phyloP scores from a whole-genome alignment of 352 stramenopile genomes.

The Phytophthora macrochlamydospora region DNA sequence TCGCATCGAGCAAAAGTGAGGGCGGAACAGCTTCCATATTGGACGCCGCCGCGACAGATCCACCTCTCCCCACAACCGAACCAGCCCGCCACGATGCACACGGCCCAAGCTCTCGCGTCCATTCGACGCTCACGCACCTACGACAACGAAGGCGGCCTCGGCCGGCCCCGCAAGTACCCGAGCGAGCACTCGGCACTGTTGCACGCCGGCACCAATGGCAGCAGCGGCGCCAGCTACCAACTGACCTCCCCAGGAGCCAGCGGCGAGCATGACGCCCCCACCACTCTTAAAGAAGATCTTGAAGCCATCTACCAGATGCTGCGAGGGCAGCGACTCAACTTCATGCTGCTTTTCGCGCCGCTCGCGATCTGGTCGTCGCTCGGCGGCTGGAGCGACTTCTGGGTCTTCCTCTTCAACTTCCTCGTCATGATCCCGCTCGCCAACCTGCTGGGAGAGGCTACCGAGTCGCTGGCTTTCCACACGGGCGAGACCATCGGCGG shows the following conservation, averaged over 20 bases:
- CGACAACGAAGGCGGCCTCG: slow-evolving; percentile 27
- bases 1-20: slow-evolving; percentile 25
- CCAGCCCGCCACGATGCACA: slow-evolving; percentile 56
- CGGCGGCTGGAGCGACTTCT: slow-evolving; percentile 67
- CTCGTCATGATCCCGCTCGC: slow-evolving; percentile 96
- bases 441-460: slow-evolving; percentile 96
- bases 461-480: slow-evolving; percentile 96
- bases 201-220: slow-evolving; percentile 23
- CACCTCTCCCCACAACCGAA: slow-evolving; percentile 24
- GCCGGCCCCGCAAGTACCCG: slow-evolving; percentile 25
- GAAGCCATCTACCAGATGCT: slow-evolving; percentile 51
- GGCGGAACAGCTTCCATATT: slow-evolving; percentile 23
- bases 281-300: slow-evolving; percentile 42
- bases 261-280: slow-evolving; percentile 9
- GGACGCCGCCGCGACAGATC: slow-evolving; percentile 5
- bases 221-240: slow-evolving; percentile 10
- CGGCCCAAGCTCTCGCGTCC: slow-evolving; percentile 60
- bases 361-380: slow-evolving; percentile 75
- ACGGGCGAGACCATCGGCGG: slow-evolving; percentile 97
- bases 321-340: slow-evolving; percentile 63
- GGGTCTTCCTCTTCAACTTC: slow-evolving; percentile 96
- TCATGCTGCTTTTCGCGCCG: slow-evolving; percentile 64
- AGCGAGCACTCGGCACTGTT: slow-evolving; percentile 49
- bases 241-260: slow-evolving; percentile 9
- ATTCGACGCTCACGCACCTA: slow-evolving; percentile 59